Conservation (phyloP, 306 rosid species). For the Gillenia trifoliata region DNA sequence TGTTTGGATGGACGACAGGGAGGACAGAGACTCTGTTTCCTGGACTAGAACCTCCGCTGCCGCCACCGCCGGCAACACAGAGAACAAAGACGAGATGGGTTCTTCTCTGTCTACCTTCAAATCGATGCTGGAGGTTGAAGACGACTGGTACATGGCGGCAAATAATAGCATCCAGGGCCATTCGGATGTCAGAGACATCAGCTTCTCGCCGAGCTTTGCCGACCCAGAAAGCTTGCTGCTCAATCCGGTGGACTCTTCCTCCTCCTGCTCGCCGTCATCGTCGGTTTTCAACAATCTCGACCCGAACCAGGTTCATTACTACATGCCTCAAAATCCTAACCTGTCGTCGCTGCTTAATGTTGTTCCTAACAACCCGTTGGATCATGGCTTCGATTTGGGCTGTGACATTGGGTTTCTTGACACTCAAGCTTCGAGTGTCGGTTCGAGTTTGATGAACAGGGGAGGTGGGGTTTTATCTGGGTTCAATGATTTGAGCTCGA, state of each 20-base stretch:
- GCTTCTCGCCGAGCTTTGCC: conserved; percentile 34
- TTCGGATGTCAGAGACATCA: conserved; percentile 28
- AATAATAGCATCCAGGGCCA: conserved; percentile 29
- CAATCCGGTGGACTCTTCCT: conserved; percentile 56
- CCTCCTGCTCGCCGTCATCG: conserved; percentile 59
- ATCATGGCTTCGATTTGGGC: conserved; percentile 55
- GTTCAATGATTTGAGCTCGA: conserved; percentile 33
- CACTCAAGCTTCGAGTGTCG: conserved; percentile 9
- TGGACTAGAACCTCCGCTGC: conserved; percentile 44
- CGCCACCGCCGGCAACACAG: conserved; percentile 16
- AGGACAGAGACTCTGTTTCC: conserved; percentile 41
- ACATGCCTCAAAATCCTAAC: conserved; percentile 49
- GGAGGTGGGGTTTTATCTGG: conserved; percentile 32
- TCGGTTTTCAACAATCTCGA: conserved; percentile 44
- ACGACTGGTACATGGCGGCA: conserved; percentile 52
- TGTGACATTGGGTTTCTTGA: conserved; percentile 39
- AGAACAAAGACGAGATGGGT: conserved; percentile 33
- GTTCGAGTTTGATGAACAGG: conserved; percentile 11
- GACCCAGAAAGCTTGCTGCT: conserved; percentile 26
- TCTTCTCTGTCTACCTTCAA: conserved; percentile 64
- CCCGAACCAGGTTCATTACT: conserved; percentile 55
- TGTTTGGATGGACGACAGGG: conserved; percentile 46
- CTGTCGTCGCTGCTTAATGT: conserved; percentile 47
- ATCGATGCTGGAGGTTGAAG: conserved; percentile 57
- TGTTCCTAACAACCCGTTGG: conserved; percentile 33